Base-by-base conservation (phyloP, 495 filamentous ascomycete species). In the Eremomyces bilateralis region DNA sequence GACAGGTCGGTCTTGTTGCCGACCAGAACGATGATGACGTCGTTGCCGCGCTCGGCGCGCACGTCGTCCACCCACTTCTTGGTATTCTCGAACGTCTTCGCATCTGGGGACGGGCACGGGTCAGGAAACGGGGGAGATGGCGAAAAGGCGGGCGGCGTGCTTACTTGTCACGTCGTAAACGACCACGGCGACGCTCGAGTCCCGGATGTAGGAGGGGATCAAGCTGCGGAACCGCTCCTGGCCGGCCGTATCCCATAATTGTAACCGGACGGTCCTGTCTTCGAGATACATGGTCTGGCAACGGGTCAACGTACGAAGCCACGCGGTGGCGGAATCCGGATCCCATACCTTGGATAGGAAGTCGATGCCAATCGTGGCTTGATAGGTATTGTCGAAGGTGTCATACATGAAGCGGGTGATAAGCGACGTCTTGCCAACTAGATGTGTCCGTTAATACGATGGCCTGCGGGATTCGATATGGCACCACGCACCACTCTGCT, bases 391-490 rank as follows among this genome's bases (percentile, higher is more conserved):
- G 64, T 97, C 90, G 68, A 97, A 97, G 21, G 88, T 93, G 59
- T 97, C 88, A 65, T 97, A 97, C 88, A 97, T 97, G 63, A 97
- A 97, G 38, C 88, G 76, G 36, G 88, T 97, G 53, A 97, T 97
- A 49, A 97, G 61, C 29, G 90, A 95, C 24, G 88, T 97, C 63
- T 97, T 97, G 43, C 88, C 88, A 38, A 97, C 88, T 94, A 30
- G 34, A 32, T 10, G 18, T 11, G 30, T 27, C 6, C 8, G 8
- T 27, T 13, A 13, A 8, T 28, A 28, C n/a, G 24, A 21, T 15
- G 25, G 31, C 16, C 29, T 17, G 20, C 27, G 28, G 19, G 33
- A 33, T 15, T 25, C 32, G 37, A 16, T 35, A 18, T 15, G 10
- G 17, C 17, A 31, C 32, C 37, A 42, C 68, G 54, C 80, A 94